A percentile compares a stretch with the other conserved stretches of the same genome.
Evolutionary conservation across 2,329 filamentous ascomycete genomes (phyloP).

Genomic region (Penicillium sp.): DNA sequence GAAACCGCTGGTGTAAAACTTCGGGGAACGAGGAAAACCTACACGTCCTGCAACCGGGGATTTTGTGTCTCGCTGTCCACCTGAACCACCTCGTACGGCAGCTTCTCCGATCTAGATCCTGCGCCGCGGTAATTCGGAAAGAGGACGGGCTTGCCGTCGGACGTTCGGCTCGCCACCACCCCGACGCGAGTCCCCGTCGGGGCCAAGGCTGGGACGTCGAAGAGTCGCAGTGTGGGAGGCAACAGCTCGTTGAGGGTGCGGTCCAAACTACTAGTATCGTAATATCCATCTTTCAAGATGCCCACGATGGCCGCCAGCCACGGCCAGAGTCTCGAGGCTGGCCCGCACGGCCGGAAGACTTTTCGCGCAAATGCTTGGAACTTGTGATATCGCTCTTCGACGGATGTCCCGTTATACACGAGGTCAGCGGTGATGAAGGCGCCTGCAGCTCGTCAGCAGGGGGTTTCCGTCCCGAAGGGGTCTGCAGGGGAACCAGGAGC

Average conservation of each 20-base stretch:
- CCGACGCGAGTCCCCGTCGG: slow-evolving; percentile 15
- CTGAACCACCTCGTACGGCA: slow-evolving; percentile 1
- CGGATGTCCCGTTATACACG: slow-evolving; percentile 19
- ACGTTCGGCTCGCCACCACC: slow-evolving; percentile 23
- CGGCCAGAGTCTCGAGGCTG: slow-evolving; percentile 2
- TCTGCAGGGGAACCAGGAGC: not conserved
- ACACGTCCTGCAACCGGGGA: slow-evolving; percentile 22
- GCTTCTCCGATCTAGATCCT: slow-evolving; percentile 1
- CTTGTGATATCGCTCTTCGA: slow-evolving; percentile 16
- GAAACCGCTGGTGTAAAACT: not conserved
- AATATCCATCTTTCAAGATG: slow-evolving; percentile 19
- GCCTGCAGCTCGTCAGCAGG: slow-evolving; percentile 14
- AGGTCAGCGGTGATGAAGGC: slow-evolving; percentile 19
- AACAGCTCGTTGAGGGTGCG: slow-evolving; percentile 1
- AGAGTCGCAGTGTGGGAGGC: not conserved
- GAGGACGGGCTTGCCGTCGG: slow-evolving; percentile 26
- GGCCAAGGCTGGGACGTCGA: not conserved
- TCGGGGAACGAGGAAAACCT: slow-evolving; percentile 10
- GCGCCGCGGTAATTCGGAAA: slow-evolving; percentile 26
- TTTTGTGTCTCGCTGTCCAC: slow-evolving; percentile 13
- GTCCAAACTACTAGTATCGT: slow-evolving; percentile 17
- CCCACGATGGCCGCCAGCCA: slow-evolving; percentile 8
- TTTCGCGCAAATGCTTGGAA: slow-evolving; percentile 25
- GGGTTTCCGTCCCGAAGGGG: not conserved
- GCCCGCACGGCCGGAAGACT: slow-evolving; percentile 16